These are phyloP conservation scores for Suhomyces pyralidae DNA, from an alignment of 805 yeast genomes.

Conservation along the genomic window DNA sequence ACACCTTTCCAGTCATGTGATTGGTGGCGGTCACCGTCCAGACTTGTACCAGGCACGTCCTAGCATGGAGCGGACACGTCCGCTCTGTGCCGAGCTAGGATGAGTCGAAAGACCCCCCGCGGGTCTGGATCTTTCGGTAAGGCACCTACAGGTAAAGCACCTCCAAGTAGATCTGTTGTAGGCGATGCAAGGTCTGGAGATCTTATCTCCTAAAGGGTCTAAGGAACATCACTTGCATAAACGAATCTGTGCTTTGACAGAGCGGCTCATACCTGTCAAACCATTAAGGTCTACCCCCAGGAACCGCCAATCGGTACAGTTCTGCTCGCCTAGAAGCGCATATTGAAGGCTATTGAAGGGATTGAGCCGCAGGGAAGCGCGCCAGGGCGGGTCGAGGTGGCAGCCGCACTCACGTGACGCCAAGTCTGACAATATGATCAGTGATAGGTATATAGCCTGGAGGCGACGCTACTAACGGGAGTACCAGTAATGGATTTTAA, in stretches of 20 bases:
- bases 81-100: not conserved
- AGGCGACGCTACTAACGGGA: not conserved
- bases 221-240: not conserved
- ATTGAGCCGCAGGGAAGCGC: not conserved
- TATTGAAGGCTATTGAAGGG: not conserved
- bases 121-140: not conserved
- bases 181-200: not conserved
- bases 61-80: not conserved
- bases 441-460: not conserved
- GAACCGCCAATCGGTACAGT: not conserved
- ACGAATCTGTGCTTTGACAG: not conserved
- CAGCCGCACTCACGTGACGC: not conserved
- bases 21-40: not conserved
- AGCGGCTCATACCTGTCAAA: constrained; percentile 2
- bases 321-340: not conserved
- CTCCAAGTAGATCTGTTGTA: not conserved
- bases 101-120: not conserved
- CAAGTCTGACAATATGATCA: not conserved
- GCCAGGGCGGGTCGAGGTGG: not conserved
- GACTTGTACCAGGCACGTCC: not conserved
- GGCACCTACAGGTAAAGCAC: not conserved
- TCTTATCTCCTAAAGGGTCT: not conserved
- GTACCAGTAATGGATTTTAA: not conserved
- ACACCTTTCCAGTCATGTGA: not conserved
- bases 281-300: not conserved